These are phyloP conservation scores for Suillus americanus DNA, from an alignment of 768 basidiomycete genomes.

Conservation along the genomic window DNA sequence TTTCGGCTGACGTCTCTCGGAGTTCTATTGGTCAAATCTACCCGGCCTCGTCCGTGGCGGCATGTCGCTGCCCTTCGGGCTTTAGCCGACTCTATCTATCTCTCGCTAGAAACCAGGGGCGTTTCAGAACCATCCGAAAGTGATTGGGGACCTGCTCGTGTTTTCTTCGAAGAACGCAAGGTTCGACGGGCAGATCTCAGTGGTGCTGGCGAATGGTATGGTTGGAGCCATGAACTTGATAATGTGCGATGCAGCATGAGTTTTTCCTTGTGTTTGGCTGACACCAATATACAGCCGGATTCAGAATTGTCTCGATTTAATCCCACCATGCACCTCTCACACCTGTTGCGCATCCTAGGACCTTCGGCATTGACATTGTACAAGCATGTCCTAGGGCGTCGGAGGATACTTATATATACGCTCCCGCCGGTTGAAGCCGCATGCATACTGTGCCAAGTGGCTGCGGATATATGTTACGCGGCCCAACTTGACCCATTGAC, in stretches of 20 bases:
- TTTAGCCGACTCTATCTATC: conserved; percentile 55
- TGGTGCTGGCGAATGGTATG: conserved; percentile 60
- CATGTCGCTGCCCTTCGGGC: conserved; percentile 66
- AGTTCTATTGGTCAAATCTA: conserved; percentile 64
- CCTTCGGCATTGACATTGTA: conserved; percentile 77
- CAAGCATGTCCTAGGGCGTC: conserved; percentile 74
- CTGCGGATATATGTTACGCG: conserved; percentile 66
- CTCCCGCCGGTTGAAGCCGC: conserved; percentile 79
- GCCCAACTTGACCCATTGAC: conserved; percentile 29
- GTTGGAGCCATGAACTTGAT: conserved; percentile 69
- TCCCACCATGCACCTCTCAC: conserved; percentile 72
- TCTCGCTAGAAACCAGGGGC: conserved; percentile 46
- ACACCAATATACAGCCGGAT: conserved; percentile 13
- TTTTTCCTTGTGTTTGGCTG: background rate
- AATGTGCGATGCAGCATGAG: conserved; percentile 35
- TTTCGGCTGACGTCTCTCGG: conserved; percentile 80
- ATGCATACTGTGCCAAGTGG: conserved; percentile 61
- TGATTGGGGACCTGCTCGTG: conserved; percentile 62
- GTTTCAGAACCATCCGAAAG: conserved; percentile 48
- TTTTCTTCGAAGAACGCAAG: conserved; percentile 67
- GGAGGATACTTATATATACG: conserved; percentile 77
- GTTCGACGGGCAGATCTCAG: conserved; percentile 48
- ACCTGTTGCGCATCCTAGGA: conserved; percentile 74
- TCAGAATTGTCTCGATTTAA: conserved; percentile 30
- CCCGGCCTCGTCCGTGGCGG: conserved; percentile 71